These are phyloP conservation scores for Boechera divaricarpa DNA, from an alignment of 345 rosid genomes.

Conservation along the genomic window DNA sequence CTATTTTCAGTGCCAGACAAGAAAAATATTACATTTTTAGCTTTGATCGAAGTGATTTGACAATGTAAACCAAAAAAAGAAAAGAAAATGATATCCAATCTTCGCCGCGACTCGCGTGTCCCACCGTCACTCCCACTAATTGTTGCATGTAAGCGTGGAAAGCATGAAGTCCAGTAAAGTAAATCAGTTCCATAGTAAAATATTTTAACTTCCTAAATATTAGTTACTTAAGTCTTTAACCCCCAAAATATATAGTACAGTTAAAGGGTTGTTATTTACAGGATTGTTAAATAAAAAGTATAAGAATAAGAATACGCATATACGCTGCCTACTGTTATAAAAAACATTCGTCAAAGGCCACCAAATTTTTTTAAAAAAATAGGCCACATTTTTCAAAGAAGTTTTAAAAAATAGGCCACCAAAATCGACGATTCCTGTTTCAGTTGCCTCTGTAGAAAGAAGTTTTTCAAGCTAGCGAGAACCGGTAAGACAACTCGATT, in stretches of 20 bases:
- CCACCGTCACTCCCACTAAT: not conserved
- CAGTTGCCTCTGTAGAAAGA: too few relatives aligned
- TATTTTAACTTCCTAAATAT: not conserved
- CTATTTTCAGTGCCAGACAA: not conserved
- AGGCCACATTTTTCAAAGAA: too few relatives aligned
- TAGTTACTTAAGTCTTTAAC: not conserved
- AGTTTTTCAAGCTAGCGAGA: too few relatives aligned
- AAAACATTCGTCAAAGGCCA: too few relatives aligned
- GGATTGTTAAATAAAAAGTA: not conserved
- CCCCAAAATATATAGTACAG: too few relatives aligned
- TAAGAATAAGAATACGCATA: not conserved
- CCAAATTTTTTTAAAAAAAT: too few relatives aligned
- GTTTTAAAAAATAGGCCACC: too few relatives aligned
- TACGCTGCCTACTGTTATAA: not conserved
- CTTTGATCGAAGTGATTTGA: not conserved
- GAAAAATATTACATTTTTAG: not conserved
- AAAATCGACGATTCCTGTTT: too few relatives aligned
- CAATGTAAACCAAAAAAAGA: not conserved
- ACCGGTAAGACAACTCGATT: too few relatives aligned
- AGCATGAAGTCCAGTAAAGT: conserved; percentile 1
- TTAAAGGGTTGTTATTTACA: not conserved
- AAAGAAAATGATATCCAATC: not conserved
- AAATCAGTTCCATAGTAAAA: not conserved
- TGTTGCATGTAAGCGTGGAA: conserved; percentile 15
- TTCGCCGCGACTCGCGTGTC: not conserved